Base-by-base conservation (phyloP, 305 asterid species). In the Fraxinus baroniana region DNA sequence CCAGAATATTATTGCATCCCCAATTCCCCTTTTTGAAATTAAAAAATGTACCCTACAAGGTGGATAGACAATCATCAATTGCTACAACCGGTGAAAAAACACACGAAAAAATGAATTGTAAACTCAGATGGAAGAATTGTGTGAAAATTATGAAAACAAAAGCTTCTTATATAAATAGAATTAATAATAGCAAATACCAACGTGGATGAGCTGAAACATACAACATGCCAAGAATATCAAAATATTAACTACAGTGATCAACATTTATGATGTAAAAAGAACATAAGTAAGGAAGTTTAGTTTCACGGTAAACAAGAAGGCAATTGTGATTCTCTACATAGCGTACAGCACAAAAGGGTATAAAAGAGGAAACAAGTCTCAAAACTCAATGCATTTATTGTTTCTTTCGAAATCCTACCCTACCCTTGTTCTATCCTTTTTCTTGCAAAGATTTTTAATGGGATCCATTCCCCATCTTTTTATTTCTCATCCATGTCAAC, bases 401-500 rank as follows among this genome's bases (percentile, higher is more conserved):
- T 26, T 68, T 26, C 18, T 68, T 26, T 66, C 6, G 22, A 68
- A 68, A 68, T 30, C 24, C 37, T 71, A 71, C 76, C 5, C 5
- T 32, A 32, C 44, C 44, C 36, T 32, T 4, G 22, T 28, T 70
- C 20, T 70, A 70, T 30, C 12, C 0, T 70, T 30, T 30, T 70
- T 20, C 76, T 71, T 32, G 24, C 44, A 33, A 71, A 32, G 41
- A 71, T 71, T 71, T 71, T 71, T 32, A 32, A n/a, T 18, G 49
- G 10, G 71, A 73, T 46, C 44, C 60, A 35, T 35, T 3, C n/a
- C 66, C n/a, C 73, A 73, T 22, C 68, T 71, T 66, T 81, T 66
- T 74, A 81, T 39, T 66, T 79, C 74, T 36, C 78, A 79, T 10
- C 46, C 80, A 78, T 64, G 24, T 71, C 44, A 30, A 71, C 75